These are phyloP conservation scores for Pseudocercospora eumusae DNA, from an alignment of 2,329 filamentous ascomycete genomes.

Conservation along the genomic window DNA sequence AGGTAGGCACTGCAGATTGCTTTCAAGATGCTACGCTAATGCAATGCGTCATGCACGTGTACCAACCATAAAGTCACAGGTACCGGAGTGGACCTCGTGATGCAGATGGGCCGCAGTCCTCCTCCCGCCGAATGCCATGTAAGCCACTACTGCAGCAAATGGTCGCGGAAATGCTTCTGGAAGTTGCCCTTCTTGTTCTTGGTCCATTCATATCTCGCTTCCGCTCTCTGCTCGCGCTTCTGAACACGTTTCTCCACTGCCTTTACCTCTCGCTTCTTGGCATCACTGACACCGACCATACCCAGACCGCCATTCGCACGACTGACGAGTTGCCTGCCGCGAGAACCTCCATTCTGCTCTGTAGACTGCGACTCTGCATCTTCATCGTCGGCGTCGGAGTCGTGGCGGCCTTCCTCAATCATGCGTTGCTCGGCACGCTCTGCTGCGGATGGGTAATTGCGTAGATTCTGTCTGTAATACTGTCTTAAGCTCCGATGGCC, in stretches of 20 bases:
- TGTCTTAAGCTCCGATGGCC: constrained; percentile 84
- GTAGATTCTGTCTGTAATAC: constrained; percentile 92
- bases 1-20: background rate
- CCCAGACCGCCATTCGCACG: constrained; percentile 73
- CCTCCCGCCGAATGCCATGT: constrained; percentile 4
- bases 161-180: constrained; percentile 73
- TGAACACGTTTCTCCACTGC: constrained; percentile 69
- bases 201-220: constrained; percentile 62
- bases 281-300: constrained; percentile 74
- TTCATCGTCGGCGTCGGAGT: constrained; percentile 52
- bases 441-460: constrained; percentile 75
- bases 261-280: constrained; percentile 69
- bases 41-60: constrained; percentile 8
- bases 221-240: constrained; percentile 59
- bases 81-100: constrained; percentile 6
- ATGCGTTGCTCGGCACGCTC: constrained; percentile 72
- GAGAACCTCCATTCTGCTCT: constrained; percentile 32
- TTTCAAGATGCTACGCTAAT: constrained; percentile 11
- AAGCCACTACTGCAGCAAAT: constrained; percentile 40
- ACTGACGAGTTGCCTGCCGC: constrained; percentile 52
- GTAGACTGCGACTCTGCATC: constrained; percentile 37
- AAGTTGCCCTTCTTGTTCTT: constrained; percentile 74
- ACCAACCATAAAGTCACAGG: constrained; percentile 2
- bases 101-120: background rate
- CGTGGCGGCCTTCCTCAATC: constrained; percentile 51